Base-by-base conservation (phyloP, 768 basidiomycete species). In the Coprinopsis marcescibilis region DNA sequence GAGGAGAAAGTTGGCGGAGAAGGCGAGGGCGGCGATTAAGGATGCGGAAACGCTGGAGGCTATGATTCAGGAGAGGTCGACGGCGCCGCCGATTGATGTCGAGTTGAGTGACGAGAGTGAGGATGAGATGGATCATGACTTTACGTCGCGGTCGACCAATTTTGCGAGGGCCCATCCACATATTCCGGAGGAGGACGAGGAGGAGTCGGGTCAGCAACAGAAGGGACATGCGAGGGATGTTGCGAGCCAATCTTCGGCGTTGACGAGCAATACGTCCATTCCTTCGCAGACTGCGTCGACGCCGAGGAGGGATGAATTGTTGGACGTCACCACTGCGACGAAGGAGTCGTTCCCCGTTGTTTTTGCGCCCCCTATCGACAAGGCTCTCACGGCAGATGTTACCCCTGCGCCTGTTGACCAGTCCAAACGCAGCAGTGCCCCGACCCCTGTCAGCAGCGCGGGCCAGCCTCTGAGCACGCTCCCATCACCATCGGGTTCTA, bases 101-200 rank as follows among this genome's bases (percentile, higher is more conserved):
- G 85, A 89, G 57, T 45, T 87, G 55, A 88, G 85, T 53, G 88
- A 89, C 59, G 85, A 88, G 60, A 87, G 86, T 52, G 87, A 86
- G n/a, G 73, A 57, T 17, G 83, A 85, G 46, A 77, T 25, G 3
- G 77, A 78, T 33, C 45, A 70, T 34, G 59, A 66, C 5, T 73
- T 62, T 50, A 67, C 70, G 34, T 13, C 47, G 10, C 58, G 55
- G 59, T 33, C 65, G 54, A 62, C 69, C 49, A 65, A 52, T 4
- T 60, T 67, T 40, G 65, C 66, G 43, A 64, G 75, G 39, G 66
- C 67, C 2, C 80, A 85, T 55, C 75, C 81, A 13, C 70, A 77
- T 52, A 87, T 86, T 20, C 68, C 77, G 15, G 85, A 89, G 59
- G 85, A 85, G 52, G 83, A 85, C 13, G 86, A 87, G 52, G 75